Evolutionary conservation across 345 rosid species (phyloP), one percentile per base, ranked within the genome.

Genomic region (Eucalyptus sp.): DNA sequence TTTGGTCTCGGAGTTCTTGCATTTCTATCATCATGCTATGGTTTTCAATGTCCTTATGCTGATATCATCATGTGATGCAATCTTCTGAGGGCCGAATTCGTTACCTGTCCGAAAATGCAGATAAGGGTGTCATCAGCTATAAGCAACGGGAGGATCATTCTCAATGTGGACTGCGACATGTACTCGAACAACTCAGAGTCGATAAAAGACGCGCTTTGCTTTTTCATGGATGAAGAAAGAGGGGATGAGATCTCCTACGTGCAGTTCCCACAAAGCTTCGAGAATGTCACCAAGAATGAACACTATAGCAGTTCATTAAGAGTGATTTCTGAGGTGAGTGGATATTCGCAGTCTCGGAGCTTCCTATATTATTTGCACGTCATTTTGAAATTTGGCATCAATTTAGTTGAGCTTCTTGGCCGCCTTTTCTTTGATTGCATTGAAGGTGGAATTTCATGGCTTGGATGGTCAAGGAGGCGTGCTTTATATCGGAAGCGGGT

Each of bases 91-190:
- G 84, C 84, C 1, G 29, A 76, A 76, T 76, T 76, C 29, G 5
- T 41, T 41, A 6, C n/a, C 52, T 20, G 56, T 87, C 43, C 25
- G 13, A 22, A 20, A 41, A 50, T 90, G 89, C 93, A 97, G 98
- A 90, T 96, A 56, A 93, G 99, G 89, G 95, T 95, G 51, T 97
- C 97, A 41, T 92, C 95, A 48, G 92, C 89, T 88, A 94, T 96
- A 25, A 95, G 95, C 87, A 90, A 93, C 66, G 98, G 95, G 27
- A 90, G 60, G 88, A 80, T 95, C 87, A 92, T 95, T 91, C 95
- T 94, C 10, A 96, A 92, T 79, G 87, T 96, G 79, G 99, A 97
- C 90, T 96, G 99, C 87, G 99, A 97, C 91, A 97, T 96, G 98
- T 95, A 95, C 91, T 94, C 95, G 11, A 96, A 95, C 92, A 92